Percentiles rank a stretch among this genome's conserved stretches.
phyloP scores from a whole-genome alignment of 352 stramenopile species.

The Halophytophthora batemanensis region DNA sequence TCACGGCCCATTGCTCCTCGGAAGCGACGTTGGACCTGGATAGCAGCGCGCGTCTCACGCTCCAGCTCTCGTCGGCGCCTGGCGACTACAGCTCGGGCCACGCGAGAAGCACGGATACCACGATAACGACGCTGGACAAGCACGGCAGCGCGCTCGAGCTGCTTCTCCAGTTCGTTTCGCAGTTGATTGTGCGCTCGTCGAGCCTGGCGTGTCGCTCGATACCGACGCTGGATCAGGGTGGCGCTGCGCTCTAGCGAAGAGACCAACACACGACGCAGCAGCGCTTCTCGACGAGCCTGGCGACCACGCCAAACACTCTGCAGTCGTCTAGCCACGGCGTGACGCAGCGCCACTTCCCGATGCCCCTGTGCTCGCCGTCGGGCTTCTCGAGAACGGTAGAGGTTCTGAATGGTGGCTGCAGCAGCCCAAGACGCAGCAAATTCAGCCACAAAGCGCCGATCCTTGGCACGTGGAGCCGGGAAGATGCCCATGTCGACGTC shows the following conservation, averaged over 20 bases:
- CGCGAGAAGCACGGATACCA: conserved; percentile 32
- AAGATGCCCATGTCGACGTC: conserved; percentile 56
- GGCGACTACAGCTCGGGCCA: conserved; percentile 40
- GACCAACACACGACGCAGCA: conserved; percentile 45
- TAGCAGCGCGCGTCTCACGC: conserved; percentile 40
- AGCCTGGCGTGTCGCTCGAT: conserved; percentile 38
- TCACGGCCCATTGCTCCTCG: conserved; percentile 34
- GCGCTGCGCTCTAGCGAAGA: conserved; percentile 47
- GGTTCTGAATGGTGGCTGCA: conserved; percentile 65
- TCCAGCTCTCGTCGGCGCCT: conserved; percentile 28
- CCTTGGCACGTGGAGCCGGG: conserved; percentile 60
- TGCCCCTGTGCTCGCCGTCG: conserved; percentile 21
- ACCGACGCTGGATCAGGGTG: conserved; percentile 68
- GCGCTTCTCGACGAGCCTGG: conserved; percentile 36
- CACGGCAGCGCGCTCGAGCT: conserved; percentile 37
- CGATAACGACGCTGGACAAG: conserved; percentile 65
- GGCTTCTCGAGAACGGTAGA: conserved; percentile 52
- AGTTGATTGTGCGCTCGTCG: conserved; percentile 29
- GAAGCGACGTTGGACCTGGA: conserved; percentile 51
- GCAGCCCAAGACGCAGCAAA: conserved; percentile 51
- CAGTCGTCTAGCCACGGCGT: conserved; percentile 46
- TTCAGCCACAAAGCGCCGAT: conserved; percentile 61
- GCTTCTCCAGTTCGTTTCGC: conserved; percentile 38
- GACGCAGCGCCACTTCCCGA: conserved; percentile 34
- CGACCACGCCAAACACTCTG: conserved; percentile 70